Evolutionary conservation across 345 rosid species (phyloP).

Genomic region (Draba incana): DNA sequence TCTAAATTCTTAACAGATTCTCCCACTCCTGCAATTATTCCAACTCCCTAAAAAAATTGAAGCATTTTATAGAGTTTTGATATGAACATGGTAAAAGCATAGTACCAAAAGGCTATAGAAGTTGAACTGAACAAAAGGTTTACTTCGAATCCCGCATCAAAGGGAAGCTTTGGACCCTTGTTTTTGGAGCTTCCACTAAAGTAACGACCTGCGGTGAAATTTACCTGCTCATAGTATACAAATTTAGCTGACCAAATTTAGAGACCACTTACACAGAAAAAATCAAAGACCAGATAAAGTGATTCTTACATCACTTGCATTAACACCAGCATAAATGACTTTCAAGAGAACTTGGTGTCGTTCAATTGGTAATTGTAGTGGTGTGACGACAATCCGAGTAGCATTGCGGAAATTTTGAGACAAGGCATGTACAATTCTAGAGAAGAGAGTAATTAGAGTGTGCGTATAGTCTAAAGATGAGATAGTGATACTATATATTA

Average conservation of each 20-base stretch:
- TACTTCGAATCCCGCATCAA: conserved; percentile 98
- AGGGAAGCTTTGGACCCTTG: conserved; percentile 63
- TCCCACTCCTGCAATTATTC: conserved; percentile 86
- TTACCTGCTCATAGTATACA: conserved; percentile 58
- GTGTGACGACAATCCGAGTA: conserved; percentile 55
- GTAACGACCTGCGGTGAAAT: conserved; percentile 95
- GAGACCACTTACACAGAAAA: not conserved
- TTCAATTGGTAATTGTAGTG: conserved; percentile 65
- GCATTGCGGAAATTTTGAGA: conserved; percentile 86
- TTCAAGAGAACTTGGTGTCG: conserved; percentile 78
- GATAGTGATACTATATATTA: conserved; percentile 10
- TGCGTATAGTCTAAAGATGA: conserved; percentile 1
- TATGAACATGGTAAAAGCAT: conserved; percentile 1
- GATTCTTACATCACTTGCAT: conserved; percentile 97
- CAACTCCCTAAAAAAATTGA: conserved; percentile 67
- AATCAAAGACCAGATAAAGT: conserved; percentile 17
- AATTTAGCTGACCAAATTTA: not conserved
- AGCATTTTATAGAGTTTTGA: conserved; percentile 27
- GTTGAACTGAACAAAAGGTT: not conserved
- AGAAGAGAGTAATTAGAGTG: conserved; percentile 33
- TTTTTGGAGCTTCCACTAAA: conserved; percentile 14
- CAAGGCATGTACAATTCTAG: conserved; percentile 87
- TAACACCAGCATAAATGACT: conserved; percentile 91
- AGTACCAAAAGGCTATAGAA: conserved; percentile 2
- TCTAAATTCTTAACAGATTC: conserved; percentile 65